Evolutionary conservation across 2,329 filamentous ascomycete species (phyloP).

Genomic region (Karstenula rhodostoma): DNA sequence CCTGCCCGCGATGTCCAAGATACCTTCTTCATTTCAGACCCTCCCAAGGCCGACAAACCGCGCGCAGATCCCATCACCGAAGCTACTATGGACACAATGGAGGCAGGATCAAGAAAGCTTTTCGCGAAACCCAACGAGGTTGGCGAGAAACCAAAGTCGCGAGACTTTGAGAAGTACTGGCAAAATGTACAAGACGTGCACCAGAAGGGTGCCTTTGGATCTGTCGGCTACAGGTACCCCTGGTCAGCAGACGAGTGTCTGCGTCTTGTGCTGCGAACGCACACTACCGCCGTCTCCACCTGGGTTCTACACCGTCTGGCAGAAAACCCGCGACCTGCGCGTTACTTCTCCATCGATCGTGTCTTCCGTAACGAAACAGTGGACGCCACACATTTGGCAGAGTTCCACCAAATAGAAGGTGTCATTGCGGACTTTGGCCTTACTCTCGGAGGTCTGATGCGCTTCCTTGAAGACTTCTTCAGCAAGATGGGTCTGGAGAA

Average conservation of each 20-base stretch:
- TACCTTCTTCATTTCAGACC: constrained; percentile 97
- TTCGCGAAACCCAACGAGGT: constrained; percentile 62
- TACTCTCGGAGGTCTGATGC: constrained; percentile 75
- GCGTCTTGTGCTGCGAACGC: constrained; percentile 88
- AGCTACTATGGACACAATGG: constrained; percentile 58
- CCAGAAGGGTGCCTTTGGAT: constrained; percentile 90
- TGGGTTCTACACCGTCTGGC: constrained; percentile 92
- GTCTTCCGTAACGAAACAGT: constrained; percentile 99
- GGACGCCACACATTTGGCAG: constrained; percentile 93
- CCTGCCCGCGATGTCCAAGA: constrained; percentile 97
- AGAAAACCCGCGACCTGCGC: constrained; percentile 81
- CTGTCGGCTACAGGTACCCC: constrained; percentile 94
- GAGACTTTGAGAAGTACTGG: constrained; percentile 86
- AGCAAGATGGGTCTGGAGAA: constrained; percentile 88
- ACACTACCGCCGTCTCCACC: constrained; percentile 92
- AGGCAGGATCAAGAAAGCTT: constrained; percentile 59
- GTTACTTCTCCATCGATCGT: constrained; percentile 98
- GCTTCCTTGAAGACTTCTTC: constrained; percentile 96
- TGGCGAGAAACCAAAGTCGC: constrained; percentile 59
- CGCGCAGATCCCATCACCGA: constrained; percentile 63
- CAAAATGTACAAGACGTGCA: constrained; percentile 87
- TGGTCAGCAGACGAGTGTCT: constrained; percentile 89
- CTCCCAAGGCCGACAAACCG: constrained; percentile 74
- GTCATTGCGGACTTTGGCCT: constrained; percentile 97
- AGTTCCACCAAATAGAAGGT: constrained; percentile 99